A percentile compares a stretch with the other conserved stretches of the same genome.
Conservation (phyloP, 495 filamentous ascomycete genomes). For the Hypoxylon lienhwacheense region DNA sequence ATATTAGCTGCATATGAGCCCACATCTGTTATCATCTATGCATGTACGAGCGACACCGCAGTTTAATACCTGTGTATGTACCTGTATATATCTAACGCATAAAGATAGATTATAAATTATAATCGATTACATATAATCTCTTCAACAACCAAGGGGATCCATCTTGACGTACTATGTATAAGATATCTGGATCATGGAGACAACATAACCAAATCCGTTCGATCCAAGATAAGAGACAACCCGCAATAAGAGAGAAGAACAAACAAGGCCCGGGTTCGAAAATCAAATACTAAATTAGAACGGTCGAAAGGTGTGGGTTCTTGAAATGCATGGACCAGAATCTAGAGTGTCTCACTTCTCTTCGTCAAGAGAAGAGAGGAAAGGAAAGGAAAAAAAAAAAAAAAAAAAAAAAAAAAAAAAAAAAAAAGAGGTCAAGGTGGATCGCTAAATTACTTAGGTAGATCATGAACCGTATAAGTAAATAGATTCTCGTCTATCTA, state of each 20-base stretch:
- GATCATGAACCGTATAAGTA: conserved; percentile 20
- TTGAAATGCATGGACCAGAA: conserved; percentile 19
- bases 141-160: no score
- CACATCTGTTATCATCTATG: not conserved
- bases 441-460: conserved; percentile 25
- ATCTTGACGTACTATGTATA: no score
- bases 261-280: conserved; percentile 18
- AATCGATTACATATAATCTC: no score
- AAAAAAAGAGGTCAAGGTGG: conserved; percentile 9
- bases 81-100: no score
- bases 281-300: conserved; percentile 26
- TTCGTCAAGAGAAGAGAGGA: conserved; percentile 16
- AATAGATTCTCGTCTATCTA: conserved; percentile 10
- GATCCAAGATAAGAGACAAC: no score
- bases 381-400: conserved; percentile 18
- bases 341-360: conserved; percentile 32
- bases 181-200: no score
- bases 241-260: not conserved
- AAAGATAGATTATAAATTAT: no score
- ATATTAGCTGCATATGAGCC: conserved; percentile 15
- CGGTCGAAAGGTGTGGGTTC: conserved; percentile 17
- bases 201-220: no score
- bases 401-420: conserved; percentile 21
- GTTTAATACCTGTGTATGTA: conserved; percentile 15
- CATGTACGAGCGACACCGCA: conserved; percentile 19